Percentiles rank a stretch among this genome's conserved stretches.
Conservation (phyloP, 345 rosid genomes). For the Boechera stricta region DNA sequence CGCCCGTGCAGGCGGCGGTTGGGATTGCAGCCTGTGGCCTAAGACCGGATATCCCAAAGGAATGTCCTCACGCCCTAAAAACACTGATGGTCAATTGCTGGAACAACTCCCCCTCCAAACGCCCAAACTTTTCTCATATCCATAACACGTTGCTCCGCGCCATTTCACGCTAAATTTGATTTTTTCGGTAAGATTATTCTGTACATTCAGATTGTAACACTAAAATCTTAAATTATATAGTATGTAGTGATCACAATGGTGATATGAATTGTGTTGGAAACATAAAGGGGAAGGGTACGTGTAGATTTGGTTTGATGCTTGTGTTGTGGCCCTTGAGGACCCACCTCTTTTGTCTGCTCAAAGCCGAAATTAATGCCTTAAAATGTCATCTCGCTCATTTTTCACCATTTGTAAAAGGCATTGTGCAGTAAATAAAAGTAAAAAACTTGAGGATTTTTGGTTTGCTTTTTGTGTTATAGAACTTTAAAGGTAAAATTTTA, state of each 20-base stretch:
- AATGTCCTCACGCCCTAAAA: constrained; percentile 77
- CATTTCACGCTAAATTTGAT: constrained; percentile 39
- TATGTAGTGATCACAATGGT: constrained; percentile 5
- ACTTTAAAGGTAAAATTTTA: too few species aligned
- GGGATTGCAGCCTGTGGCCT: constrained; percentile 97
- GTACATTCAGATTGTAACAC: constrained; percentile 41
- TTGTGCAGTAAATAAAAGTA: not conserved
- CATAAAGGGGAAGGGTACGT: constrained; percentile 16
- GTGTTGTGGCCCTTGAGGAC: constrained; percentile 18
- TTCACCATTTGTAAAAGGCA: not conserved
- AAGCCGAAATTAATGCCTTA: constrained; percentile 4
- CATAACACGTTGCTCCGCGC: constrained; percentile 56
- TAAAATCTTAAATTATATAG: constrained; percentile 18
- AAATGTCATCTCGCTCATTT: not conserved
- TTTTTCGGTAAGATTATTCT: constrained; percentile 13
- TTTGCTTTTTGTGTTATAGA: too few species aligned
- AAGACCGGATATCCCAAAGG: constrained; percentile 93
- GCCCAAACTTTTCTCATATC: constrained; percentile 79
- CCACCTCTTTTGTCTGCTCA: constrained; percentile 20
- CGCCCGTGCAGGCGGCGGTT: constrained; percentile 97
- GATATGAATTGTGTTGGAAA: constrained; percentile 20
- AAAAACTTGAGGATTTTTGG: not conserved
- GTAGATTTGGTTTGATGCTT: constrained; percentile 24
- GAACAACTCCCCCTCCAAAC: constrained; percentile 79
- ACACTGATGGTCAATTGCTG: constrained; percentile 86